Base-by-base conservation (phyloP, 352 stramenopile genomes). In the Phytophthora ohioensis region DNA sequence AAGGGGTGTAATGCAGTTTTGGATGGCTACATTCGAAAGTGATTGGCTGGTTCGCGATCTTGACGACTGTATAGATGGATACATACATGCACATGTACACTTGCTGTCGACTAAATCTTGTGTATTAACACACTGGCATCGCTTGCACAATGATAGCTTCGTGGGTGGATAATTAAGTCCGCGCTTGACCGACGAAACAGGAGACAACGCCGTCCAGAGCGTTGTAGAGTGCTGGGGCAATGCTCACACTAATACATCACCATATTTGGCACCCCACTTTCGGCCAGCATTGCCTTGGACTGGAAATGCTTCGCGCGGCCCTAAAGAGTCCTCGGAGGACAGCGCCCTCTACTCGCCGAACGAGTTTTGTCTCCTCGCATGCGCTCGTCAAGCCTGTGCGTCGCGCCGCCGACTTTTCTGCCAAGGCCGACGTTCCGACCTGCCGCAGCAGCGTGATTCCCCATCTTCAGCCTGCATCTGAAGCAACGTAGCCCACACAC, bases 401-500 rank as follows among this genome's bases (percentile, higher is more conserved):
- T 57, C 45, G 30, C 49, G 39, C 30, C 41, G 27, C 34, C 45
- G 63, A 64, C 42, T 63, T 68, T 63, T 72, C 64, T 72, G 64
- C 57, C 17, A 39, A 30, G 34, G 27, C 51, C 36, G 27, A 71
- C 46, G 55, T 64, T 68, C 65, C 57, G 42, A 49, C 49, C 41
- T 67, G 41, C 54, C 2, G 21, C 43, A 5, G 30, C 54, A 64
- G 17, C 46, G 46, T 54, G 47, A 70, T 55, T 58, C 63, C 39
- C 43, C 43, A 64, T 69, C 53, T 53, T 58, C 36, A 64, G 41
- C 7, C 17, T 46, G 43, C 62, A 53, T 69, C 35, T 27, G 38
- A 2, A 13, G 47, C 35, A n/a, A 7, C 31, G 32, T 30, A 52
- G 12, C 15, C 39, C 43, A 52, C 36, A 36, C 21, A 27, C 21